phyloP scores from a whole-genome alignment of 805 yeast species.

The Cyberlindnera euphorbiiphila region DNA sequence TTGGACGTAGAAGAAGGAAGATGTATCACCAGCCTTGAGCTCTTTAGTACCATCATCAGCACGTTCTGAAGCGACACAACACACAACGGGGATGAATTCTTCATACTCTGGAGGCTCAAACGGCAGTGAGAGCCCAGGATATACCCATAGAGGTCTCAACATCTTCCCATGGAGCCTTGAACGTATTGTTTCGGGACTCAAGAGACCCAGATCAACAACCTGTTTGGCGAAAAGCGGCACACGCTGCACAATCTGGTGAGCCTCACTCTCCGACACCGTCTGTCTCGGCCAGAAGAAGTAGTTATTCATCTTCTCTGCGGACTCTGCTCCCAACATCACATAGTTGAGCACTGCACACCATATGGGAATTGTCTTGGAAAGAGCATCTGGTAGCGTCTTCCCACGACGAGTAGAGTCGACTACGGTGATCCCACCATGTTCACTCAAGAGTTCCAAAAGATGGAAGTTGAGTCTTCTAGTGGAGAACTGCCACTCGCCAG shows the following conservation, averaged over 20 bases:
- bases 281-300: conserved; percentile 47
- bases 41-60: conserved; percentile 55
- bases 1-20: conserved; percentile 61
- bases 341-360: conserved; percentile 82
- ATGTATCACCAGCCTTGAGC: conserved; percentile 33
- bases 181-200: conserved; percentile 33
- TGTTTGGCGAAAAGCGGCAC: conserved; percentile 48
- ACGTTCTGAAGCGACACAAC: conserved; percentile 60
- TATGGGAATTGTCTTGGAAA: conserved; percentile 83
- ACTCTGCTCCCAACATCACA: conserved; percentile 32
- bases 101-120: conserved; percentile 29
- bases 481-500: conserved; percentile 75
- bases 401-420: conserved; percentile 88
- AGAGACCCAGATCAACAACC: conserved; percentile 38
- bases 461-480: conserved; percentile 72
- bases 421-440: conserved; percentile 47
- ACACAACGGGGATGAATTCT: conserved; percentile 40
- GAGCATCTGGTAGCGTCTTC: conserved; percentile 79
- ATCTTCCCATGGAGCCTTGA: conserved; percentile 41
- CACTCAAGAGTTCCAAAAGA: conserved; percentile 45
- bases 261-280: conserved; percentile 58
- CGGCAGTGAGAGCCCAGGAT: conserved; percentile 46
- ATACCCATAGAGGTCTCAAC: conserved; percentile 65
- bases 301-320: conserved; percentile 25
- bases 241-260: conserved; percentile 41